phyloP scores from a whole-genome alignment of 2,329 filamentous ascomycete species.

The Grosmannia serpens region DNA sequence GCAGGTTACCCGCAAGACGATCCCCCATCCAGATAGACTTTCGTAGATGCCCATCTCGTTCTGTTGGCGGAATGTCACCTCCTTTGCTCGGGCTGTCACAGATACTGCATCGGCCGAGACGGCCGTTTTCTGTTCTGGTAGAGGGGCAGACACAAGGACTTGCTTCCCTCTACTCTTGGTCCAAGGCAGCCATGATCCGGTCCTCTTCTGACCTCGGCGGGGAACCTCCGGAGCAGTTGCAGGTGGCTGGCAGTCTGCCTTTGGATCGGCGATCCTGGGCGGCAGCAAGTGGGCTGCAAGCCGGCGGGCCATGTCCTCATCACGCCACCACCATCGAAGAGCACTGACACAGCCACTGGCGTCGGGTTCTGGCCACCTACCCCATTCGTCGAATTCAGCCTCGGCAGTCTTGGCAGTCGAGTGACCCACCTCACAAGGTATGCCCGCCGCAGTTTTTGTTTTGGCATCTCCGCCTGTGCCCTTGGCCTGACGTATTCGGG shows the following conservation, averaged over 20 bases:
- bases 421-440: not conserved
- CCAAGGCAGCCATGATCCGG: conserved; percentile 19
- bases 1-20: conserved; percentile 29
- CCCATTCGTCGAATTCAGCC: conserved; percentile 33
- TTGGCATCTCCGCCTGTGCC: not conserved
- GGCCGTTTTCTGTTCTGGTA: conserved; percentile 5
- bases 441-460: not conserved
- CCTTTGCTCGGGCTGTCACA: conserved; percentile 32
- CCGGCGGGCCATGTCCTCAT: conserved; percentile 33
- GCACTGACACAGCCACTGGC: not conserved
- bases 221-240: not conserved
- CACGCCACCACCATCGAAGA: conserved; percentile 31
- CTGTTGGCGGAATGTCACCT: conserved; percentile 38
- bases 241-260: not conserved
- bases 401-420: not conserved
- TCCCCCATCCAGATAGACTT: conserved; percentile 35
- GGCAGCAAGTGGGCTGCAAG: conserved; percentile 30
- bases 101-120: conserved; percentile 12
- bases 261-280: not conserved
- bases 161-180: conserved; percentile 13
- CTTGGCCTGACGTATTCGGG: conserved; percentile 15
- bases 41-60: conserved; percentile 42
- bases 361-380: conserved; percentile 24
- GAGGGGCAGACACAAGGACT: not conserved
- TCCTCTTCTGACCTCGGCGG: conserved; percentile 3